Evolutionary conservation across 1,139 yeast genomes (phyloP).

Genomic region (Pichia sp.): DNA sequence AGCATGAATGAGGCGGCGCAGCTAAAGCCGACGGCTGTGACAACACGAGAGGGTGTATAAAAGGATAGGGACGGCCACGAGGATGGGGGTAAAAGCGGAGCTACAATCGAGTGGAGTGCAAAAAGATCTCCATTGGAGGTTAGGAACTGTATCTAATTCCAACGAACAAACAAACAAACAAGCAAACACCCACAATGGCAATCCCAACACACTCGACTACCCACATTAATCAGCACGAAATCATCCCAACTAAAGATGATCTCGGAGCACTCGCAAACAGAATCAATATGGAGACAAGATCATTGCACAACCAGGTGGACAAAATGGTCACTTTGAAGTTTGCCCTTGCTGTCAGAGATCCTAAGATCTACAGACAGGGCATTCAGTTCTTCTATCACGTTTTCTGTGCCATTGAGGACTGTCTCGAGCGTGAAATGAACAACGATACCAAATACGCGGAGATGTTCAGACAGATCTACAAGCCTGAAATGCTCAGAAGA

Average conservation of each 20-base stretch:
- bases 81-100: too few species aligned
- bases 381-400: conserved; percentile 72
- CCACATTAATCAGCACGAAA: conserved; percentile 37
- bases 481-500: conserved; percentile 63
- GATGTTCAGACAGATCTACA: conserved; percentile 51
- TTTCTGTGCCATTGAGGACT: conserved; percentile 59
- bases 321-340: conserved; percentile 63
- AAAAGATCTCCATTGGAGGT: too few species aligned
- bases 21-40: too few species aligned
- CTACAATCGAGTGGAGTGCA: too few species aligned
- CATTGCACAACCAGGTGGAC: conserved; percentile 61
- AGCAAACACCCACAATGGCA: too few species aligned
- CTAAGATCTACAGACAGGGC: conserved; percentile 74
- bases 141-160: too few species aligned
- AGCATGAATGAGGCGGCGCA: too few species aligned
- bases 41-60: too few species aligned
- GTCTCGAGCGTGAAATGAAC: conserved; percentile 41
- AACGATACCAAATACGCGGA: conserved; percentile 37
- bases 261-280: conserved; percentile 78
- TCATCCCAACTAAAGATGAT: conserved; percentile 66
- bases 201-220: conserved; percentile 6
- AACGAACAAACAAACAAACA: too few species aligned
- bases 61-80: too few species aligned
- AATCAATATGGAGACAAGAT: conserved; percentile 61
- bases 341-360: conserved; percentile 70